Base-by-base conservation (phyloP, 2,329 filamentous ascomycete species). In the Golovinomyces cichoracearum region DNA sequence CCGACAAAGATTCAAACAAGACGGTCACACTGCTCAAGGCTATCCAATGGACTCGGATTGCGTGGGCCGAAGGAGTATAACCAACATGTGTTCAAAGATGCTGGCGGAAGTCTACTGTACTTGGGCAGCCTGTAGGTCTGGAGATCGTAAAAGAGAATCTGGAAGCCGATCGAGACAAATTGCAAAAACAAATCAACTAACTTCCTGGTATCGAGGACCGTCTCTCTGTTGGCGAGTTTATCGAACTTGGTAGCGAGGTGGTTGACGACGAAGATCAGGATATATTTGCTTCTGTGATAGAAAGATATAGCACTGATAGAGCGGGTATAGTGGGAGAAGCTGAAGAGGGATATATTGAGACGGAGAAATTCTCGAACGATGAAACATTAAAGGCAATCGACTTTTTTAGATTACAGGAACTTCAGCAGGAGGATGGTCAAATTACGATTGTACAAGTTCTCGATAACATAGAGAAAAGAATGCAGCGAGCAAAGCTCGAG, bases 1-100 rank as follows among this genome's bases (percentile, higher is more conserved):
- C 44, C 22, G 26, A 17, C 19, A 47, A 48, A 19, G 45, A 50
- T 35, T 35, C 33, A 33, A 47, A 50, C n/a, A 47, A 50, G 25
- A 50, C 49, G 13, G 26, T 50, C 19, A 50, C 4, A 17, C 31
- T 49, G 3, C 33, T 51, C 19, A 49, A 49, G 41, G 47, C 42
- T 42, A 51, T 51, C 13, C 35, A 49, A 37, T 51, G 22, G 40
- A 49, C 46, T 19, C 6, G 31, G 17, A 33, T 40, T 27, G 10
- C 19, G 19, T 49, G 41, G 40, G 19, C 44, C 4, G 5, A 45
- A 19, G 23, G 13, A n/a, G 26, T 49, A 23, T 33, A 19, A 15
- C 6, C 7, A n/a, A 23, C n/a, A 26, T 37, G 9, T 33, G 45
- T 49, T 40, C 10, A 45, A 17, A 27, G n/a, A n/a, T 40, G n/a